Base-by-base conservation (phyloP, 257 asterid species). In the Rubia yunnanensis region DNA sequence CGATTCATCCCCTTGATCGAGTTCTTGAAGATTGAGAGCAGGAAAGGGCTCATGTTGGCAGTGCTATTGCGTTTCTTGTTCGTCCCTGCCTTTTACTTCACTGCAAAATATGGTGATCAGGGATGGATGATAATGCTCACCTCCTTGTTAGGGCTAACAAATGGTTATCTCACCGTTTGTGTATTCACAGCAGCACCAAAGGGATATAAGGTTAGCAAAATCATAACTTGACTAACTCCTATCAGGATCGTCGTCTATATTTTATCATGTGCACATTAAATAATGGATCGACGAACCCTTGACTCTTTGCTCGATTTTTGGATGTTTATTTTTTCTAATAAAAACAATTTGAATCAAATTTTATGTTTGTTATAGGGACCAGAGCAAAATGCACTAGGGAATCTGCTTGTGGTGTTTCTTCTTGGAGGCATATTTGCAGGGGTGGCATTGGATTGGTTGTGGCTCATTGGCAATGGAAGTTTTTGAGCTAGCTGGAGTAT, bases 351-450 rank as follows among this genome's bases (percentile, higher is more conserved):
- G 55, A 10, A 8, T 18, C 5, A 31, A 68, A 24, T 10, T 52
- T n/a, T 70, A 50, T 34, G 17, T 11, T 70, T 61, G 2, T 18
- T 48, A 71, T 60, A 92, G 98, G 97, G 97, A n/a, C 97, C 98
- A 7, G 96, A 92, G 85, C 95, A 87, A 74, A 89, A 92, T 66
- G 98, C 98, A 18, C 64, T 89, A 71, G 98, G 97, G 17, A 92
- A 89, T 63, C 30, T 92, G 78, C 73, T 92, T 15, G 91, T 89
- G 23, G 34, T 92, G 50, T 84, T 84, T 67, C 89, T 92, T 70
- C 83, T 84, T 32, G 83, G 73, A 23, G 96, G 96, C 38, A 77
- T 89, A 64, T 80, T 86, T 64, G 32, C 86, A 0, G 98, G 98
- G 0, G 96, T 77, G 15, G 78, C 83, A 54, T 82, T 87, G 2